Evolutionary conservation across 495 filamentous ascomycete genomes (phyloP), one percentile per base, ranked within the genome.

Genomic region (Penicillium bovifimosum): DNA sequence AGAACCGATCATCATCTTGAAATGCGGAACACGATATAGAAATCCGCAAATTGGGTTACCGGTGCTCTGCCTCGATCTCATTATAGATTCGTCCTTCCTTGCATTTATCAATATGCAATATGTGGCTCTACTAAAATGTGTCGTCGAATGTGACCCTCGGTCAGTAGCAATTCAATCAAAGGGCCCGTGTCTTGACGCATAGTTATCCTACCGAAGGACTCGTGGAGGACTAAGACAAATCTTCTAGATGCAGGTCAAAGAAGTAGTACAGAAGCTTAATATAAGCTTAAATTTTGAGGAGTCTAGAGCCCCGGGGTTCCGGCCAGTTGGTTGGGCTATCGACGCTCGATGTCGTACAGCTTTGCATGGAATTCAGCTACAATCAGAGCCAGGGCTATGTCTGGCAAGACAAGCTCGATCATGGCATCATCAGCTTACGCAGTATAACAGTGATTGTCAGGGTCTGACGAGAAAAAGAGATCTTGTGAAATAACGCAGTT

Each of bases 71-170:
- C 13, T 44, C 7, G 24, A 26, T 2, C 35, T 53, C 3, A 20
- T 50, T n/a, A 41, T 7, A 47, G 49, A 26, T 62, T 50, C 39
- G 27, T 45, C 34, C 53, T 14, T 29, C 55, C 59, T 49, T 62
- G 59, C 32, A 49, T 62, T 27, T 62, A 62, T 29, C 55, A 58
- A 44, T n/a, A 52, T 6, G 55, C 58, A 10, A 62, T 58, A 50
- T 62, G 55, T 35, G 59, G 59, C 45, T 48, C 29, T 28, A 58
- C 55, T 9, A 32, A 47, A n/a, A 47, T 32, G 5, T 26, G 14
- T 24, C n/a, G 32, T 26, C 31, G n/a, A 17, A 47, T 47, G 44
- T 47, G 17, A 47, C 44, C 31, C 44, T n/a, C 27, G 4, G 20
- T 26, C 17, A 10, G 27, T 2, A n/a, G 6, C 36, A 32, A 47